Evolutionary conservation across 345 rosid genomes (phyloP), one percentile per base, ranked within the genome.

Genomic region (Brassica incana): DNA sequence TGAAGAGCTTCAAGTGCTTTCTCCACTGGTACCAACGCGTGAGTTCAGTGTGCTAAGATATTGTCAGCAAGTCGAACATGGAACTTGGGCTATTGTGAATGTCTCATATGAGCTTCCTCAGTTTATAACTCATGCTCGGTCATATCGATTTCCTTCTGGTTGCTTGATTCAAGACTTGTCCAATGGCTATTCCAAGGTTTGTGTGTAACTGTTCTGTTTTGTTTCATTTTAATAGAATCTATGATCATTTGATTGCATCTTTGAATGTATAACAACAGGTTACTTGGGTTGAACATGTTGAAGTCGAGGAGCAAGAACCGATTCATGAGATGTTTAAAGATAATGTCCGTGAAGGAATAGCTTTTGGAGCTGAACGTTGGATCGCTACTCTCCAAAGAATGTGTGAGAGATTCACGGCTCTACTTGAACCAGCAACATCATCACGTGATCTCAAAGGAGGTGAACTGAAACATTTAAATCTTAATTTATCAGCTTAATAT

Each of bases 321-420:
- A 65, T 60, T 56, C 93, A 90, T 77, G 82, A 74, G 59, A 85
- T 93, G 58, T 93, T 86, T 66, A 81, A 82, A 80, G 96, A 93
- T 65, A 82, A 83, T 12, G 72, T 91, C 58, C 85, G 81, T 72
- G 85, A 86, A 69, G 97, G 98, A 1, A 62, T 88, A 81, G 99
- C 97, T 69, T 92, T 95, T 25, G 95, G 98, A 62, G 98, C 99
- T 14, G 92, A 88, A 73, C 84, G 94, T n/a, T 95, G 98, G 98
- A 88, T 95, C 4, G 78, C 97, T 77, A 88, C 88, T 16, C 87
- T 92, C 32, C 93, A 91, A 81, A 86, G 99, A 65, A 90, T 88
- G 88, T 95, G 91, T 0, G 96, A 91, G 81, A 83, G 99, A 65
- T 78, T 88, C 67, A 89, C 91, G 8, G 85, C 89, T 85, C 86